Base-by-base conservation (phyloP, 2,329 filamentous ascomycete species). In the Exophiala lecanii-corni region DNA sequence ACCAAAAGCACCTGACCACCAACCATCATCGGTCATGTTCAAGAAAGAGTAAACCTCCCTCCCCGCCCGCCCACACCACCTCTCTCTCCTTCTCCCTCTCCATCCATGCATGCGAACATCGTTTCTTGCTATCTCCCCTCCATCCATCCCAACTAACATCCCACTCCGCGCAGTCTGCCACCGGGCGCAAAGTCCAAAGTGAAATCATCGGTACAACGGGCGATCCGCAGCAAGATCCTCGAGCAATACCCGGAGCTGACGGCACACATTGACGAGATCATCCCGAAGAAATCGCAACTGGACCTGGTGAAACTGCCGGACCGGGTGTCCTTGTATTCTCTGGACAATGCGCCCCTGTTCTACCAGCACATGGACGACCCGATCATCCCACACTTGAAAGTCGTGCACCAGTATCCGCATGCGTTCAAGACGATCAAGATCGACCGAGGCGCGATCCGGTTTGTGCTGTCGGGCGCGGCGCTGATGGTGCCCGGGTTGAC, bases 401-500 rank as follows among this genome's bases (percentile, higher is more conserved):
- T 97, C 58, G 81, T 98, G 26, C 92, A 98, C 73, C 79, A 84
- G 56, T 97, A 91, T 70, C 92, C 92, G 7, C 72, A 80, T 55
- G 84, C 81, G 46, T 91, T 98, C 64, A 82, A 86, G 13, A 84
- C 79, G 39, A 75, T 98, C 45, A 84, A 89, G 46, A 94, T 97
- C 64, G 92, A 98, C 66, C 81, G 92, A 37, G 92, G 92, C 50
- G 92, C 92, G 4, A 97, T 98, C 60, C 86, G 92, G 49, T 98
- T 98, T 69, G 91, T 98, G 18, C 78, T 98, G 2, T 86, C 82
- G 1, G 92, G 92, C 33, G 92, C 92, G 1, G 88, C 91, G 10
- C 81, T 98, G 51, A 98, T 98, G 92, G 91, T 89, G 1, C 92
- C 92, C 0, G 92, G 92, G 0, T 67, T 98, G 56, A 98, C 92